These are phyloP conservation scores for Populus alba DNA, from an alignment of 345 rosid species.

Conservation along the genomic window DNA sequence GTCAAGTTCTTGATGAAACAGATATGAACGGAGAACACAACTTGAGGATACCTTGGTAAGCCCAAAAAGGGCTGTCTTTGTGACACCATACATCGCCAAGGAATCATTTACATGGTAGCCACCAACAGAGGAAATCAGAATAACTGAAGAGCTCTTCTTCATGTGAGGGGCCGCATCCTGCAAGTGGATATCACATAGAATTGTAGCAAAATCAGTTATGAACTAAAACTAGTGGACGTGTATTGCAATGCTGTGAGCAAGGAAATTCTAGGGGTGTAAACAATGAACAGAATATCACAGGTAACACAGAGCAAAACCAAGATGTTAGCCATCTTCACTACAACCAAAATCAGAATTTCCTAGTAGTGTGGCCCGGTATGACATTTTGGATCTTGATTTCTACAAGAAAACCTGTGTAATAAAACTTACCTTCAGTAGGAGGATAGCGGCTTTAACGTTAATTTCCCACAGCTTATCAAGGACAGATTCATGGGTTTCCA, in stretches of 20 bases:
- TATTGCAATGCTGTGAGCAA: no score
- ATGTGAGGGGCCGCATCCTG: conserved; percentile 81
- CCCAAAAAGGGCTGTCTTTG: conserved; percentile 91
- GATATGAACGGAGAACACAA: neutral
- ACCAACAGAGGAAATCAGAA: conserved; percentile 69
- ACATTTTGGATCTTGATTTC: neutral
- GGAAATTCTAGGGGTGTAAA: neutral
- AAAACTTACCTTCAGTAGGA: conserved; percentile 53
- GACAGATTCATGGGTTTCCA: conserved; percentile 57
- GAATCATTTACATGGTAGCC: conserved; percentile 57
- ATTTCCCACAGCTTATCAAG: conserved; percentile 91
- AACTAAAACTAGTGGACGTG: no score
- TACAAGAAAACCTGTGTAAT: no score
- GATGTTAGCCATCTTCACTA: no score
- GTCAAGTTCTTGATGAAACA: neutral
- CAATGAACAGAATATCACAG: neutral
- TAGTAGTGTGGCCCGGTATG: neutral
- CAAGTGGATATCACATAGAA: neutral
- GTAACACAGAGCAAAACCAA: neutral
- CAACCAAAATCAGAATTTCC: no score
- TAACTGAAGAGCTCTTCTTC: conserved; percentile 70
- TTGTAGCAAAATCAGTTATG: no score
- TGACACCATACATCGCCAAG: conserved; percentile 86
- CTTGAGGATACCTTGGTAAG: conserved; percentile 63
- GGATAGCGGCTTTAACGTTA: conserved; percentile 73